Base-by-base conservation (phyloP, 192 early-diverging fungal genomes). In the Backusella morwellensis region DNA sequence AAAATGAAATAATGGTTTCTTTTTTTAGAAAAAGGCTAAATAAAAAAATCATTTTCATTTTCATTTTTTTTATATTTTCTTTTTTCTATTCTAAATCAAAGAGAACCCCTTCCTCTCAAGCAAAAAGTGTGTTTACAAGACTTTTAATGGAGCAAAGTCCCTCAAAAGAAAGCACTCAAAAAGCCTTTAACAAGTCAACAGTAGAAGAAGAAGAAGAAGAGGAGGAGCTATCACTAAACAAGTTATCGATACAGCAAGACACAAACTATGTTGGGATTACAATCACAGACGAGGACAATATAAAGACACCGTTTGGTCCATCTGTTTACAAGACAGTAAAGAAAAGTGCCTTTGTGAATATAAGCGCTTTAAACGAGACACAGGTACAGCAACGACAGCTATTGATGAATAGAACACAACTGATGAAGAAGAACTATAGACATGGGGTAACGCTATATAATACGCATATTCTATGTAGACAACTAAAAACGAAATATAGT, bases 211-310 rank as follows among this genome's bases (percentile, higher is more conserved):
- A 40, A 40, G 38, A 40, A 40, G 29, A 44, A 3, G 40, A 41
- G 5, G 23, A 41, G 29, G 70, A 32, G n/a, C 19, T 47, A 11
- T 32, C 23, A 14, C 26, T 26, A 23, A 32, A 32, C 70, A 41
- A 23, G 15, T n/a, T 36, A 8, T 35, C 29, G 4, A 73, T 63
- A 63, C 44, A 44, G 7, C 80, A 82, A 56, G 80, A 80, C 59
- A 80, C 79, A 56, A 76, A 81, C 44, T 82, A 82, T 71, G 75
- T 82, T 72, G 80, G 80, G 14, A 82, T 82, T 35, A 82, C 80
- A 9, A 82, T 82, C 26, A 78, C 80, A 9, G 78, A 78, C 26
- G 72, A 82, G 19, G 70, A 72, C 26, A 70, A 77, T 21, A 29
- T 32, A 63, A 63, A 26, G 21, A 63, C 56, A 63, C 56, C 56